phyloP scores from a whole-genome alignment of 305 asterid species.

The Coffea humblotiana region DNA sequence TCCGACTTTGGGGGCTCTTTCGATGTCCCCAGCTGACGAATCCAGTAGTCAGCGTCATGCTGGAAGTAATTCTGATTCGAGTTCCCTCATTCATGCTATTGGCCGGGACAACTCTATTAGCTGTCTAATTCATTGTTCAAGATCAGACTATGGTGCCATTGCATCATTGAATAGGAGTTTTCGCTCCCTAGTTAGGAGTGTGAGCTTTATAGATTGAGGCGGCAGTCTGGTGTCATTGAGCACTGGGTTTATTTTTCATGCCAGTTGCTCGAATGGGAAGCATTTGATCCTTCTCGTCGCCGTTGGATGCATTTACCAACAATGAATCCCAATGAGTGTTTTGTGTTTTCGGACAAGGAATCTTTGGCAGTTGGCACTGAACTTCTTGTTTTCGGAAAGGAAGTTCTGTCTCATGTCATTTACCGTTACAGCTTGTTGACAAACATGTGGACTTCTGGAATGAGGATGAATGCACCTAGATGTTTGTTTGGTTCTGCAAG shows the following conservation, averaged over 20 bases:
- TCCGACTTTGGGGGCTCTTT: slow-evolving; percentile 39
- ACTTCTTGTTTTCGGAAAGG: slow-evolving; percentile 87
- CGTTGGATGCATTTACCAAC: slow-evolving; percentile 86
- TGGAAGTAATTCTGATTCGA: slow-evolving; percentile 57
- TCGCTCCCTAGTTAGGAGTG: slow-evolving; percentile 61
- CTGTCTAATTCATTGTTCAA: slow-evolving; percentile 69
- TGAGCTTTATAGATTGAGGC: slow-evolving; percentile 65
- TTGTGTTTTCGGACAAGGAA: slow-evolving; percentile 73
- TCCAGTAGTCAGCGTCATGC: slow-evolving; percentile 35
- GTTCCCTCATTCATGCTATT: slow-evolving; percentile 59
- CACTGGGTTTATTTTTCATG: slow-evolving; percentile 97
- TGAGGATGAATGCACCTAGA: slow-evolving; percentile 77
- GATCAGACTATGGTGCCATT: slow-evolving; percentile 80
- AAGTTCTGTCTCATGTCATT: slow-evolving; percentile 64
- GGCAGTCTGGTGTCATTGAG: slow-evolving; percentile 57
- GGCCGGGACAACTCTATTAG: slow-evolving; percentile 82
- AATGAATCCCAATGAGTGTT: slow-evolving; percentile 66
- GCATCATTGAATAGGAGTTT: slow-evolving; percentile 68
- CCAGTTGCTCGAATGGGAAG: slow-evolving; percentile 92
- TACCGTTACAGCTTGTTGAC: slow-evolving; percentile 76
- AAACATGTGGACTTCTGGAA: slow-evolving; percentile 77
- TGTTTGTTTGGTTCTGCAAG: slow-evolving; percentile 95
- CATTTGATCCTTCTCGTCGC: slow-evolving; percentile 77
- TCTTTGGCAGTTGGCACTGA: slow-evolving; percentile 96
- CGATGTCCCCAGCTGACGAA: slow-evolving; percentile 25